phyloP scores from a whole-genome alignment of 2,329 filamentous ascomycete species.

The Xylariaceae sp. region DNA sequence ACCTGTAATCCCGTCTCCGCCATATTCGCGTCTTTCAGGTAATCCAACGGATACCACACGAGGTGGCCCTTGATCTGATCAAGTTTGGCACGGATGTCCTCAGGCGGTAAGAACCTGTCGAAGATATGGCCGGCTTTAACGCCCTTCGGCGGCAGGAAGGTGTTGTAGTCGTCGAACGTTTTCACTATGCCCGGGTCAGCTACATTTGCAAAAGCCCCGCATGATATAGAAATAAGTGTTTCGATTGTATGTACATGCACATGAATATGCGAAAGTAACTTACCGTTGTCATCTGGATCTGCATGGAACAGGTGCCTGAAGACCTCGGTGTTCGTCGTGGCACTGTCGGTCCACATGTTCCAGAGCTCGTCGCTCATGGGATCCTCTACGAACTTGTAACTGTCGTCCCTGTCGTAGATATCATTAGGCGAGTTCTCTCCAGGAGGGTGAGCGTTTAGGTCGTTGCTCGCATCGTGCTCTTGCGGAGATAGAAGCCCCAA shows the following conservation, averaged over 20 bases:
- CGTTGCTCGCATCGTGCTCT: constrained; percentile 64
- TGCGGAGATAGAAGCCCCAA: constrained; percentile 79
- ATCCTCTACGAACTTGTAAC: constrained; percentile 69
- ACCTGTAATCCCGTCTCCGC: constrained; percentile 86
- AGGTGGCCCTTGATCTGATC: constrained; percentile 83
- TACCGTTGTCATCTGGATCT: constrained; percentile 84
- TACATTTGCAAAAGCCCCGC: neutral
- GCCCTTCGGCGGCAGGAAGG: constrained; percentile 70
- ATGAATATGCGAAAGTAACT: constrained; percentile 29
- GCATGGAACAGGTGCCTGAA: constrained; percentile 83
- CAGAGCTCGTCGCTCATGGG: constrained; percentile 69
- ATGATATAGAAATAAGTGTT: neutral
- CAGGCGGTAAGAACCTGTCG: constrained; percentile 72
- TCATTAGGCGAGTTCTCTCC: constrained; percentile 68
- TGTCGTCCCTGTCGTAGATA: constrained; percentile 60
- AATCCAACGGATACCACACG: constrained; percentile 94
- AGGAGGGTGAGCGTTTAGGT: constrained; percentile 75
- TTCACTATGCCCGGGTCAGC: constrained; percentile 59
- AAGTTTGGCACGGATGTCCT: constrained; percentile 74
- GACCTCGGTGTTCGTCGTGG: constrained; percentile 71
- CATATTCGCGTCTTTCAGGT: constrained; percentile 83
- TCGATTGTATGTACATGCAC: no score
- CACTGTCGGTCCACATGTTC: constrained; percentile 69
- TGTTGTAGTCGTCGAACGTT: constrained; percentile 88
- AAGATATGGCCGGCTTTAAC: constrained; percentile 86